Evolutionary conservation across 768 basidiomycete species (phyloP).

Genomic region (Leccinellum luteum): DNA sequence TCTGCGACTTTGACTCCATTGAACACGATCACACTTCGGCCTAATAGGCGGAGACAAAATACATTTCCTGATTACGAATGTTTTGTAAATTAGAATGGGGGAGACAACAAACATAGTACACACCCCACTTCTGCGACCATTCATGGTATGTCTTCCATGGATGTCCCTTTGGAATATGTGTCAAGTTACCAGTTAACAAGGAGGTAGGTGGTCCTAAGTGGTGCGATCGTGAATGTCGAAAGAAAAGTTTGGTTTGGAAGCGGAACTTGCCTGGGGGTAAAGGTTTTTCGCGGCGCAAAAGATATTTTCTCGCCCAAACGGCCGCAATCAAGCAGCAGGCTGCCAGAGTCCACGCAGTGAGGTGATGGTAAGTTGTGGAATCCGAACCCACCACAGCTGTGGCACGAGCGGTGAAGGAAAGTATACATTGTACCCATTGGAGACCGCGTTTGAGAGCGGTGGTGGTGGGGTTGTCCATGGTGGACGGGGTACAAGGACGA

Average conservation of each 20-base stretch:
- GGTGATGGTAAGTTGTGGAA: neutral
- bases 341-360: neutral
- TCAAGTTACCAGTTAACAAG: neutral
- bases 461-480: neutral
- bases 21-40: constrained; percentile 41
- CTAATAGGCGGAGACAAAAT: constrained; percentile 46
- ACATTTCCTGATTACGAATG: constrained; percentile 25
- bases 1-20: constrained; percentile 40
- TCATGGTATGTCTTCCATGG: constrained; percentile 8
- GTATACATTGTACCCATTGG: neutral
- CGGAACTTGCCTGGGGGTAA: neutral
- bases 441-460: neutral
- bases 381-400: neutral
- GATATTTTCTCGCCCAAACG: neutral
- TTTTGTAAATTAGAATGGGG: neutral
- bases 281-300: neutral
- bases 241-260: neutral
- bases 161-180: neutral
- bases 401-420: neutral
- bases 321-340: neutral
- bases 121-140: constrained; percentile 12
- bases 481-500: neutral
- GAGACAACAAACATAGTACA: constrained; percentile 12
- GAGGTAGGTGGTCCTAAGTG: constrained; percentile 1
- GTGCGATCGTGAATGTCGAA: neutral